Percentiles rank a stretch among this genome's conserved stretches.
These are phyloP conservation scores for Stevia rebaudiana DNA, from an alignment of 140 eudicot species.

Conservation along the genomic window DNA sequence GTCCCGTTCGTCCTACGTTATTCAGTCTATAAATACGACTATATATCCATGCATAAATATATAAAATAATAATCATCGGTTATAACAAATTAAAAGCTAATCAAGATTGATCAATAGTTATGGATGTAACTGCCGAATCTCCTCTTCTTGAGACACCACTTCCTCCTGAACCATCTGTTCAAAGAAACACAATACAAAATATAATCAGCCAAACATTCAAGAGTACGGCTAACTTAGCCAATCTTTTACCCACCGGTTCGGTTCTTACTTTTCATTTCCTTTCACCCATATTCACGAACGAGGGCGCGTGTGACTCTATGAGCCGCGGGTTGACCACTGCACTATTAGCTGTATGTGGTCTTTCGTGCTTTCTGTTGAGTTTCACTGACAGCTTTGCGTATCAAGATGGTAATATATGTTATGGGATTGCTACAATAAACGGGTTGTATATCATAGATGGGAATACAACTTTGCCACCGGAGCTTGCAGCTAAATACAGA, in stretches of 20 bases:
- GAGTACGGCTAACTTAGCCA: constrained; percentile 85
- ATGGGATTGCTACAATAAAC: constrained; percentile 61
- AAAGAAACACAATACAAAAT: constrained; percentile 56
- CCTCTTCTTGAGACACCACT: constrained; percentile 39
- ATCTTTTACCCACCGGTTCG: constrained; percentile 76
- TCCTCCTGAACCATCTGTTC: constrained; percentile 41
- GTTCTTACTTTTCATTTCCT: constrained; percentile 80
- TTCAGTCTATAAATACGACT: too few species aligned
- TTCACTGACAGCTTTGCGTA: constrained; percentile 86
- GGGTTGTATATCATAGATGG: constrained; percentile 93
- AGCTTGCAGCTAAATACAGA: constrained; percentile 51
- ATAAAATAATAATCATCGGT: too few species aligned
- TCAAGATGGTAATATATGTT: constrained; percentile 47
- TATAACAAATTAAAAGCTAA: too few species aligned
- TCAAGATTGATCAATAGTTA: too few species aligned
- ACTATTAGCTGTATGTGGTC: constrained; percentile 62
- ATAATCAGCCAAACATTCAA: constrained; percentile 86
- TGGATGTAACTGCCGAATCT: constrained; percentile 24
- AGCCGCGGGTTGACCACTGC: constrained; percentile 48
- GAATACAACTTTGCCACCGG: constrained; percentile 43
- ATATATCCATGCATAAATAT: too few species aligned
- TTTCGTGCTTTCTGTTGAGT: constrained; percentile 59
- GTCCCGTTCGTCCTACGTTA: too few species aligned
- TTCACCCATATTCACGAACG: constrained; percentile 67
- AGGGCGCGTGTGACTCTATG: constrained; percentile 57